Base-by-base conservation (phyloP, 2,329 filamentous ascomycete genomes). In the Colletotrichum higginsianum region DNA sequence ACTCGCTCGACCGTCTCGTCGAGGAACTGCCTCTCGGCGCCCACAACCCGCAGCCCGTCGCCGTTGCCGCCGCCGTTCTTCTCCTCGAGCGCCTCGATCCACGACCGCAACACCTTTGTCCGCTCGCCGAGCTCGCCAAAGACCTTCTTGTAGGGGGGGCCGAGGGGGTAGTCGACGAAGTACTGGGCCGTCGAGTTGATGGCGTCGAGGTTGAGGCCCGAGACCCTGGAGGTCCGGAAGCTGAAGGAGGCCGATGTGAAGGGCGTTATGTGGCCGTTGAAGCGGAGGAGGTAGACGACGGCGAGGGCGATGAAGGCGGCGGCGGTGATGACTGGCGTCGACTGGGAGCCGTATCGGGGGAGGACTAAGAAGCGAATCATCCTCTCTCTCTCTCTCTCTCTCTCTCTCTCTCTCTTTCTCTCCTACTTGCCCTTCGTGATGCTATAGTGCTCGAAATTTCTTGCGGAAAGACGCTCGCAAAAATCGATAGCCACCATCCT, bases 111-210 rank as follows among this genome's bases (percentile, higher is more conserved):
- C 18, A 74, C 56, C 47, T 74, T 64, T 21, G 75, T 73, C 0
- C 81, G 79, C 42, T 79, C 76, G 42, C 80, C 80, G 11, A 79
- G 46, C 53, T 81, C 76, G 47, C 79, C 80, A 63, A 82, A 82
- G 2, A 77, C 72, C 4, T 76, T 74, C 13, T 77, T 80, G 57
- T 79, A 81, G 0, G 80, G 76, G n/a, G 76, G 67, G 0, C 60
- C 57, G n/a, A 81, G 73, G 0, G 78, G 79, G 15, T 76, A 78
- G 18, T 80, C 77, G 55, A 75, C 72, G 35, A 80, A 78, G 16
- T 71, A 71, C 15, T 67, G 68, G 2, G 68, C 68, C 1, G 68
- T 71, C 8, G 26, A 35, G 38, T 71, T 71, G 57, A 71, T 76
- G 11, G 68, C 64, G 44, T 71, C 64, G 50, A 71, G 68, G 35